phyloP scores from a whole-genome alignment of 1,284 basidiomycete genomes.

The Cryptococcus amylolentus region DNA sequence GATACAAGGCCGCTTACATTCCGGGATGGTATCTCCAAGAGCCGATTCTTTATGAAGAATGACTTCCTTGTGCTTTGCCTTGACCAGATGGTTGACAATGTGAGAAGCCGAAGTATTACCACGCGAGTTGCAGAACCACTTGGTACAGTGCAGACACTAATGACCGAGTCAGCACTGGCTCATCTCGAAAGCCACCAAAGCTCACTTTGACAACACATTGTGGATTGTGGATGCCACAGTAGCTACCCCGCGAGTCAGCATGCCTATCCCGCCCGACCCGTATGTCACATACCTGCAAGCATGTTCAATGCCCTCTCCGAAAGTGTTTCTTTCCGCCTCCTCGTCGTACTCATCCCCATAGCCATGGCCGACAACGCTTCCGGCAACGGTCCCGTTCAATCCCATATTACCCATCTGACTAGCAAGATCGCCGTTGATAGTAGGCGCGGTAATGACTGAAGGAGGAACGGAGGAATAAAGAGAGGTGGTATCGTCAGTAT shows the following conservation, averaged over 20 bases:
- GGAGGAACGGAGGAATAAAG: slow-evolving; percentile 53
- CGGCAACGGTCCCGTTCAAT: slow-evolving; percentile 1
- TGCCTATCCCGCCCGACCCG: neutral
- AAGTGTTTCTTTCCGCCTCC: slow-evolving; percentile 75
- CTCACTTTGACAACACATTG: slow-evolving; percentile 83
- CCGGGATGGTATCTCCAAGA: slow-evolving; percentile 93
- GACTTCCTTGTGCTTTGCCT: slow-evolving; percentile 99
- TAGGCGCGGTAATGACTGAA: slow-evolving; percentile 11
- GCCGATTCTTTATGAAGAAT: slow-evolving; percentile 92
- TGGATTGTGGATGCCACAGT: slow-evolving; percentile 98
- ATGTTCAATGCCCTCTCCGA: slow-evolving; percentile 80
- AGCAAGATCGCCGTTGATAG: slow-evolving; percentile 14
- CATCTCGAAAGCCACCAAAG: neutral
- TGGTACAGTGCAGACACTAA: slow-evolving; percentile 82
- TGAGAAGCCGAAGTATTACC: slow-evolving; percentile 97
- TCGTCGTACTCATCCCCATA: slow-evolving; percentile 59
- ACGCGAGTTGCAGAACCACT: slow-evolving; percentile 99
- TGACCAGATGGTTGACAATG: slow-evolving; percentile 98
- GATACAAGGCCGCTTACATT: slow-evolving; percentile 56
- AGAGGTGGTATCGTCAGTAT: slow-evolving; percentile 74
- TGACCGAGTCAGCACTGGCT: neutral
- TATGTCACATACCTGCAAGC: slow-evolving; percentile 76
- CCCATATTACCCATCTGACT: slow-evolving; percentile 13
- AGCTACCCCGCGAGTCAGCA: slow-evolving; percentile 55
- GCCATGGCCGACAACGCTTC: neutral